These are phyloP conservation scores for Aspergillus sp. DNA, from an alignment of 2,329 filamentous ascomycete genomes.

Conservation along the genomic window DNA sequence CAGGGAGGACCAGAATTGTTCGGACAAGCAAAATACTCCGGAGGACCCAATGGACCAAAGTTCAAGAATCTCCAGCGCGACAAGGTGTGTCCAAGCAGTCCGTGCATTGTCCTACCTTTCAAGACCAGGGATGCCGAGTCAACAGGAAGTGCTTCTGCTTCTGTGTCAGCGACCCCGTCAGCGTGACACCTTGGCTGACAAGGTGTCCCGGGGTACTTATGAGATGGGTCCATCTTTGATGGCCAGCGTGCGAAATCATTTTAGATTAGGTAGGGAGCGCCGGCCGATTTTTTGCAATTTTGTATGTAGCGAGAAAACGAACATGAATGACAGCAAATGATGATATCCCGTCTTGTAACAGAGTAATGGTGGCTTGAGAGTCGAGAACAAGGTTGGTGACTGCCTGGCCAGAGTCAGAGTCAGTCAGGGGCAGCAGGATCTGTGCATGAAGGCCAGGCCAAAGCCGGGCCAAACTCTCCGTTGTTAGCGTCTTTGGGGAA, in stretches of 20 bases:
- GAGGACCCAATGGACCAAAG: constrained; percentile 61
- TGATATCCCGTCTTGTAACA: not conserved
- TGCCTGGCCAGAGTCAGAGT: not conserved
- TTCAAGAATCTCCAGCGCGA: constrained; percentile 59
- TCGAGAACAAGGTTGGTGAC: not conserved
- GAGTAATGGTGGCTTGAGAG: too few species aligned
- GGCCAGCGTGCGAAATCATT: not conserved
- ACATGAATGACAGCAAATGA: not conserved
- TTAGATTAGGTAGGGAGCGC: not conserved
- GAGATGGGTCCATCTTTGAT: not conserved
- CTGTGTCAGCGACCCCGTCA: not conserved
- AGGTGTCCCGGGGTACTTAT: not conserved
- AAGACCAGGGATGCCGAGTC: constrained; percentile 19
- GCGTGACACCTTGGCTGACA: not conserved
- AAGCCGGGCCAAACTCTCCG: not conserved
- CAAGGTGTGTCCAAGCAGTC: constrained; percentile 56
- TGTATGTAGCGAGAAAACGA: not conserved
- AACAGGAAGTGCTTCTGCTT: not conserved
- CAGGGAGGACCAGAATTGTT: constrained; percentile 51
- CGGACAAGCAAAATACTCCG: constrained; percentile 56
- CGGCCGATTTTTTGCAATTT: not conserved
- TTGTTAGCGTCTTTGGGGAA: constrained; percentile 1
- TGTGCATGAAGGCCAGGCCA: not conserved
- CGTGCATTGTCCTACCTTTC: constrained; percentile 47
- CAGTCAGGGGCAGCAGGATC: not conserved